phyloP scores from a whole-genome alignment of 2,329 filamentous ascomycete genomes.

The Diaporthe vaccinii region DNA sequence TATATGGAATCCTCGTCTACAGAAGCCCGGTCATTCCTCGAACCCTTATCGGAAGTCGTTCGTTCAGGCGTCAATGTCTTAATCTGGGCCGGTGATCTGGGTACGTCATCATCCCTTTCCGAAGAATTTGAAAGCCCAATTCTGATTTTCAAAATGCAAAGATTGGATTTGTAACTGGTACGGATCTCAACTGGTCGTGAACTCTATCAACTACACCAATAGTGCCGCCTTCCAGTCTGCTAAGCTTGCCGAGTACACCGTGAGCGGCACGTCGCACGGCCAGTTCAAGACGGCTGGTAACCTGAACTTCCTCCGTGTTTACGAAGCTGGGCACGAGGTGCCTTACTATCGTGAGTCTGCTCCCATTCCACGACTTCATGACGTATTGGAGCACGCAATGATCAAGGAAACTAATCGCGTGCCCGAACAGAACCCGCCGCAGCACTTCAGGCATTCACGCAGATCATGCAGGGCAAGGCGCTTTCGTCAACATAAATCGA shows the following conservation, averaged over 20 bases:
- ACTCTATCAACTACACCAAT: conserved; percentile 59
- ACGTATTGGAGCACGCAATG: too few relatives aligned
- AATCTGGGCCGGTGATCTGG: conserved; percentile 68
- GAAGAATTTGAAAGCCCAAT: neutral
- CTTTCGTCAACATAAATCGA: conserved; percentile 35
- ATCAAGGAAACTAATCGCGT: neutral
- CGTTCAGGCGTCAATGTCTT: conserved; percentile 62
- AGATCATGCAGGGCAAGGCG: conserved; percentile 38
- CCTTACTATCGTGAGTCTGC: conserved; percentile 41
- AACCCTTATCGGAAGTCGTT: conserved; percentile 59
- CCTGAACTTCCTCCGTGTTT: conserved; percentile 62
- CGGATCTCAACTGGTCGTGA: conserved; percentile 61
- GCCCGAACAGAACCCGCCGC: conserved; percentile 31
- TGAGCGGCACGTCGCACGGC: conserved; percentile 61
- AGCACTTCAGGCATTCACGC: conserved; percentile 40
- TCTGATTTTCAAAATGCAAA: conserved; percentile 39
- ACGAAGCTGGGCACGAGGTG: conserved; percentile 41
- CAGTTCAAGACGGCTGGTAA: conserved; percentile 65
- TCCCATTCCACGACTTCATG: neutral
- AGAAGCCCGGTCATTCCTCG: conserved; percentile 60
- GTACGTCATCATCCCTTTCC: conserved; percentile 43
- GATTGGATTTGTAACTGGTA: conserved; percentile 73
- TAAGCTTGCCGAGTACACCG: conserved; percentile 58
- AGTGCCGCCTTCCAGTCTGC: conserved; percentile 56
- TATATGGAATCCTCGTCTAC: neutral